These are phyloP conservation scores for Paracoccidioides brasiliensis DNA, from an alignment of 2,329 filamentous ascomycete genomes.

Conservation along the genomic window DNA sequence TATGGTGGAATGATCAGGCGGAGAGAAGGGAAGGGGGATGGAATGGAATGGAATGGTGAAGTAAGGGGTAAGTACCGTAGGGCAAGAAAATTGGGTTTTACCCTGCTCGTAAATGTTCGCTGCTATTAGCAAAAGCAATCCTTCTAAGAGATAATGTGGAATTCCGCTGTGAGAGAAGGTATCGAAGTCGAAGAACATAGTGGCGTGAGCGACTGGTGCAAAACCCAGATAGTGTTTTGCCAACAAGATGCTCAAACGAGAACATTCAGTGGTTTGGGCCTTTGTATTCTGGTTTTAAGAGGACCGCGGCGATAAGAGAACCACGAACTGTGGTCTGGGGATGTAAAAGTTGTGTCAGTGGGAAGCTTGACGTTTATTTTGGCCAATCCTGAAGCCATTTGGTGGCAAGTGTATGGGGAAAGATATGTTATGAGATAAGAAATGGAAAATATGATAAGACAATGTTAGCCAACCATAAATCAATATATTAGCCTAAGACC, in stretches of 20 bases:
- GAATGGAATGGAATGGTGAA: not conserved
- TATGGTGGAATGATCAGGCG: not conserved
- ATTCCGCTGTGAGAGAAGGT: constrained; percentile 18
- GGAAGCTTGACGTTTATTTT: not conserved
- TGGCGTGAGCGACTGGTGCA: constrained; percentile 21
- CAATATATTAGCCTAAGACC: constrained; percentile 20
- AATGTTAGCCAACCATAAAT: constrained; percentile 19
- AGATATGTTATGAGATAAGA: not conserved
- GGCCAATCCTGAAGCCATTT: not conserved
- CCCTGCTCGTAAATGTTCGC: constrained; percentile 17
- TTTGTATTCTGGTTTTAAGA: constrained; percentile 24
- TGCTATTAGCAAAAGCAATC: constrained; percentile 19
- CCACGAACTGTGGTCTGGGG: constrained; percentile 20
- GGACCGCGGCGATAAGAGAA: constrained; percentile 18
- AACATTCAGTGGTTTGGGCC: constrained; percentile 16
- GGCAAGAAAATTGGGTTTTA: not conserved
- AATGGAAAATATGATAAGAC: not conserved
- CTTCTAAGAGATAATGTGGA: constrained; percentile 23
- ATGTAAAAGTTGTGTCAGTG: not conserved
- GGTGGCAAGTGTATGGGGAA: not conserved
- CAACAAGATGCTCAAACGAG: constrained; percentile 18
- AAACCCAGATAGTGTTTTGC: constrained; percentile 22
- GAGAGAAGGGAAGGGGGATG: not conserved
- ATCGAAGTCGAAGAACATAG: constrained; percentile 15
- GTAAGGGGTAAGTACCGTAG: not conserved